These are phyloP conservation scores for Cadophora luteo-olivacea DNA, from an alignment of 2,329 filamentous ascomycete species.

Conservation along the genomic window DNA sequence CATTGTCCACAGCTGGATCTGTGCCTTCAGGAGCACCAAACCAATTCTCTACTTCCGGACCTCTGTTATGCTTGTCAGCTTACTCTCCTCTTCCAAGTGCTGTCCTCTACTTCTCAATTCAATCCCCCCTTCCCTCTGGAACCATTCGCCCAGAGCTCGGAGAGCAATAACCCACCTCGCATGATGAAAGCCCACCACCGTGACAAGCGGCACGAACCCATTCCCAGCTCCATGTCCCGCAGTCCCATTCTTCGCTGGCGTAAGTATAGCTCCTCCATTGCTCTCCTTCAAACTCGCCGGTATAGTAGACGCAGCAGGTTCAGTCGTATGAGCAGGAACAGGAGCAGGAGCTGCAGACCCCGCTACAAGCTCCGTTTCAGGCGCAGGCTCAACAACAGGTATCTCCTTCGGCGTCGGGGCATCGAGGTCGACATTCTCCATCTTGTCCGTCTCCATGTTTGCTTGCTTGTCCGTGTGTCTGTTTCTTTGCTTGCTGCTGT, in stretches of 20 bases:
- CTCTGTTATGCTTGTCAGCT: constrained; percentile 50
- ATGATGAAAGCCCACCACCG: constrained; percentile 86
- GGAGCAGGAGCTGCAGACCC: neutral
- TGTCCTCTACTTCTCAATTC: neutral
- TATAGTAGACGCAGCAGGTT: neutral
- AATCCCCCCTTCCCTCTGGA: neutral
- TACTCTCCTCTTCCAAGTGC: neutral
- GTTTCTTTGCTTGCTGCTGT: neutral
- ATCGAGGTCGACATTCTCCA: constrained; percentile 32
- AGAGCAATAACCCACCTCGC: constrained; percentile 54
- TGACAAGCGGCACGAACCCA: constrained; percentile 70
- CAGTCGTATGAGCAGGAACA: neutral
- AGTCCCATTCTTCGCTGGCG: constrained; percentile 14
- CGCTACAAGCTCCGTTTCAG: neutral
- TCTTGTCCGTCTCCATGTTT: constrained; percentile 19
- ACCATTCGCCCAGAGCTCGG: constrained; percentile 5
- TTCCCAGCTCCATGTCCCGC: constrained; percentile 11
- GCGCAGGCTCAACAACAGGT: neutral
- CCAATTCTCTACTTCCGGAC: constrained; percentile 94
- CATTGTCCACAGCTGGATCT: constrained; percentile 83
- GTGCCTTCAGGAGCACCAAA: constrained; percentile 76
- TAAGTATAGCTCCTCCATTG: constrained; percentile 21
- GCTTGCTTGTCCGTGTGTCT: neutral
- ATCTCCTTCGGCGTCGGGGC: constrained; percentile 13
- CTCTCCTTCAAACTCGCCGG: constrained; percentile 7